phyloP scores from a whole-genome alignment of 768 basidiomycete species.

The Mrakia frigida region DNA sequence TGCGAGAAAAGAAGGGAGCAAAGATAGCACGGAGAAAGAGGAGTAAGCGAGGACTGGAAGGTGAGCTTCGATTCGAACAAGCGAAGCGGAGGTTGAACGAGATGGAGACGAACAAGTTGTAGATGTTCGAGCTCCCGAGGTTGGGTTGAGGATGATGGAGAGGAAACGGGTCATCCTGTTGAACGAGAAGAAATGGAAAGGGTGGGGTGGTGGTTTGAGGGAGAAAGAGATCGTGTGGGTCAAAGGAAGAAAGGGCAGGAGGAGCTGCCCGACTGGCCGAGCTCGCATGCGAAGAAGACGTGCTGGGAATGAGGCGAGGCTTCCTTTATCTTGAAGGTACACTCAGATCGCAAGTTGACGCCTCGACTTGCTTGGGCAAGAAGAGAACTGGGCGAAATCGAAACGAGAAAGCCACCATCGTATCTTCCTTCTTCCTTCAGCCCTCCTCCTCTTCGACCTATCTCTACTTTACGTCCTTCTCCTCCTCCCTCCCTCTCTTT shows the following conservation, averaged over 20 bases:
- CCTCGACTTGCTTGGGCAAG: no score
- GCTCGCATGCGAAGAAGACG: background rate
- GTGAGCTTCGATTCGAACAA: background rate
- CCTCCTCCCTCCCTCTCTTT: background rate
- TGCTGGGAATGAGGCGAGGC: no score
- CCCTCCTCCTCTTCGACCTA: no score
- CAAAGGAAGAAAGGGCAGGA: background rate
- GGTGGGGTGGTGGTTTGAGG: no score
- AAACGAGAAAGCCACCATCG: no score
- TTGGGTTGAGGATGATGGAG: slow-evolving; percentile 16
- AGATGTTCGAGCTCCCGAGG: background rate
- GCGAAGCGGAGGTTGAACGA: no score
- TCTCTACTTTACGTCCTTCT: no score
- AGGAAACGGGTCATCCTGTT: background rate
- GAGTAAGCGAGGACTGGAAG: background rate
- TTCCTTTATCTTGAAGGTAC: no score
- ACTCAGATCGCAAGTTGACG: no score
- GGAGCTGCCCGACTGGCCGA: background rate
- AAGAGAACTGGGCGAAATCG: no score
- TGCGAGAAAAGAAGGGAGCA: background rate
- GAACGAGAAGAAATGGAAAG: background rate
- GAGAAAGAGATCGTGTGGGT: background rate
- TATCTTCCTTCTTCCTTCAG: no score
- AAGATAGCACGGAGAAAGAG: background rate
- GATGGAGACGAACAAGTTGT: background rate